Percentiles rank a stretch among this genome's conserved stretches.
Evolutionary conservation across 805 yeast genomes (phyloP).

Genomic region (Spathaspora gorwiae): DNA sequence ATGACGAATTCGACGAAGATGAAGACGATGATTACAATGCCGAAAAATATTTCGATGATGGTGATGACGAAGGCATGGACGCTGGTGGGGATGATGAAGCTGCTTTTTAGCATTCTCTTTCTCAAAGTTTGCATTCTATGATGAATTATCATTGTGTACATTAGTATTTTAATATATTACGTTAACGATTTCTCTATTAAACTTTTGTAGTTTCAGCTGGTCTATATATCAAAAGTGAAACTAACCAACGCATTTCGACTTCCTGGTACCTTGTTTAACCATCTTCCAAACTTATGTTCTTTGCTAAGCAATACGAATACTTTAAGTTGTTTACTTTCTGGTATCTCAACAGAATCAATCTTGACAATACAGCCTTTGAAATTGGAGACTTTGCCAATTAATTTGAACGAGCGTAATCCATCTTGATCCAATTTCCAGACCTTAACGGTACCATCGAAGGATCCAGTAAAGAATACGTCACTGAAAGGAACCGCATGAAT

Average conservation of each 20-base stretch:
- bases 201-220: no score
- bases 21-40: conserved; percentile 80
- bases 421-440: conserved; percentile 70
- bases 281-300: conserved; percentile 86
- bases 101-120: conserved; percentile 42
- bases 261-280: conserved; percentile 61
- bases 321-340: conserved; percentile 47
- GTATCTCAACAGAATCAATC: conserved; percentile 54
- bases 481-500: conserved; percentile 79
- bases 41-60: conserved; percentile 71
- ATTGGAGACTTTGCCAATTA: conserved; percentile 51
- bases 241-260: conserved; percentile 65
- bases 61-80: conserved; percentile 56
- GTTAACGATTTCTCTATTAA: no score
- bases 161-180: no score
- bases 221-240: conserved; percentile 28
- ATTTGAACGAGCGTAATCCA: conserved; percentile 55
- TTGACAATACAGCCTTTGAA: conserved; percentile 69
- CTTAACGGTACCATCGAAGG: conserved; percentile 74
- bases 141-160: no score
- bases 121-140: no score
- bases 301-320: conserved; percentile 65
- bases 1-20: conserved; percentile 67
- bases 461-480: conserved; percentile 81
- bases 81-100: conserved; percentile 71